Evolutionary conservation across 805 yeast genomes (phyloP).

Genomic region (Schizosaccharomyces lindneri): DNA sequence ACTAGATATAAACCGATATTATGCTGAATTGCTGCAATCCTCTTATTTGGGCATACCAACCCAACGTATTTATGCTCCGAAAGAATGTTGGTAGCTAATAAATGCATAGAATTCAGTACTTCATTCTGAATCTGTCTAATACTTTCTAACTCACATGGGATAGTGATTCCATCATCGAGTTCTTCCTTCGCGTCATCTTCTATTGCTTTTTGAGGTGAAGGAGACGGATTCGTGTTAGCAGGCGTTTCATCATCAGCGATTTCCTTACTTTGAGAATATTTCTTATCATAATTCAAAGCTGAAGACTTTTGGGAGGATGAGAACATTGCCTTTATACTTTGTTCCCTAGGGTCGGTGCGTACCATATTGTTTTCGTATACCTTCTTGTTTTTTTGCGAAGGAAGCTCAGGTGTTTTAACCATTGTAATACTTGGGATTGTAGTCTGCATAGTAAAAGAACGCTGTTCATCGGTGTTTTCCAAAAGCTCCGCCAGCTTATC

Average conservation of each 20-base stretch:
- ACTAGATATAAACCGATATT: slow-evolving; percentile 54
- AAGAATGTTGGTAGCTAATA: slow-evolving; percentile 40
- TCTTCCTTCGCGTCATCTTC: too few species aligned
- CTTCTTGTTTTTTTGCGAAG: slow-evolving; percentile 9
- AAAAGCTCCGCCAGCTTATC: slow-evolving; percentile 25
- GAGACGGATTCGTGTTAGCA: too few species aligned
- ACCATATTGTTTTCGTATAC: slow-evolving; percentile 43
- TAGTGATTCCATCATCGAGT: too few species aligned
- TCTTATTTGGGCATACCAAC: slow-evolving; percentile 39
- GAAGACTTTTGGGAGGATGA: slow-evolving; percentile 3
- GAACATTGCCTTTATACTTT: slow-evolving; percentile 18
- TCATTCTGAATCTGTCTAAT: slow-evolving; percentile 26
- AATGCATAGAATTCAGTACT: slow-evolving; percentile 23
- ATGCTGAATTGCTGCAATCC: slow-evolving; percentile 65
- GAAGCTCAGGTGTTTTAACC: neutral
- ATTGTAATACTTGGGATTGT: slow-evolving; percentile 15
- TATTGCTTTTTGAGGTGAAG: too few species aligned
- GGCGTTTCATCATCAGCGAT: neutral
- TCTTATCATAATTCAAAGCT: slow-evolving; percentile 16
- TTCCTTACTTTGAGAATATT: neutral
- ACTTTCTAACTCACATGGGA: slow-evolving; percentile 21
- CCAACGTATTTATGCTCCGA: slow-evolving; percentile 57
- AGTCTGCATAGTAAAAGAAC: slow-evolving; percentile 45
- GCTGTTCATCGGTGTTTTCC: slow-evolving; percentile 33
- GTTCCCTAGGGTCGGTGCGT: slow-evolving; percentile 44